Percentiles rank a stretch among this genome's conserved stretches.
These are phyloP conservation scores for Penicillium janthinellum DNA, from an alignment of 2,329 filamentous ascomycete species.

Conservation along the genomic window DNA sequence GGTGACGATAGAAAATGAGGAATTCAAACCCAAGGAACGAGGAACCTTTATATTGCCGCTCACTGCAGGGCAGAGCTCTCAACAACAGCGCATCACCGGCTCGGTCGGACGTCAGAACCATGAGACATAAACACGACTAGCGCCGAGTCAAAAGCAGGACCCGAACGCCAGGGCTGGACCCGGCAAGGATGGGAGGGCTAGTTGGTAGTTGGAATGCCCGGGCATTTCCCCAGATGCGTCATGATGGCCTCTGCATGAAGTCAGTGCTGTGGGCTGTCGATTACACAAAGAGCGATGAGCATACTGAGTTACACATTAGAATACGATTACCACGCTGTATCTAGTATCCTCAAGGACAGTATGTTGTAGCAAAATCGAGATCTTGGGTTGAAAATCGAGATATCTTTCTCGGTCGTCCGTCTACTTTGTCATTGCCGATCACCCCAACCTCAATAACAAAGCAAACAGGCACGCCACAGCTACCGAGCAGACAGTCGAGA, in stretches of 20 bases:
- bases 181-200: slow-evolving; percentile 4
- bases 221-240: slow-evolving; percentile 33
- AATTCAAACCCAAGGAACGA: neutral
- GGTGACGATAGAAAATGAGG: neutral
- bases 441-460: neutral
- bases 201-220: slow-evolving; percentile 1
- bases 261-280: slow-evolving; percentile 12
- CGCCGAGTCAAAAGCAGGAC: slow-evolving; percentile 13
- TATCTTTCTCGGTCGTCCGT: neutral
- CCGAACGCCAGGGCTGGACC: slow-evolving; percentile 13
- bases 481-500: neutral
- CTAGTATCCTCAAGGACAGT: too few species aligned
- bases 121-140: slow-evolving; percentile 22
- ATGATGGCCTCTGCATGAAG: slow-evolving; percentile 31
- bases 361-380: neutral
- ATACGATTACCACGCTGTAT: neutral
- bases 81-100: neutral
- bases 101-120: slow-evolving; percentile 8
- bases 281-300: neutral
- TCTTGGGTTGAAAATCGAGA: neutral
- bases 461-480: neutral
- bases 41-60: slow-evolving; percentile 12
- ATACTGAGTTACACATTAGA: too few species aligned
- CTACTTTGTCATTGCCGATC: neutral
- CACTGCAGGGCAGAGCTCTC: neutral